Base-by-base conservation (phyloP, 2,329 filamentous ascomycete species). In the Sclerotinia subarctica region DNA sequence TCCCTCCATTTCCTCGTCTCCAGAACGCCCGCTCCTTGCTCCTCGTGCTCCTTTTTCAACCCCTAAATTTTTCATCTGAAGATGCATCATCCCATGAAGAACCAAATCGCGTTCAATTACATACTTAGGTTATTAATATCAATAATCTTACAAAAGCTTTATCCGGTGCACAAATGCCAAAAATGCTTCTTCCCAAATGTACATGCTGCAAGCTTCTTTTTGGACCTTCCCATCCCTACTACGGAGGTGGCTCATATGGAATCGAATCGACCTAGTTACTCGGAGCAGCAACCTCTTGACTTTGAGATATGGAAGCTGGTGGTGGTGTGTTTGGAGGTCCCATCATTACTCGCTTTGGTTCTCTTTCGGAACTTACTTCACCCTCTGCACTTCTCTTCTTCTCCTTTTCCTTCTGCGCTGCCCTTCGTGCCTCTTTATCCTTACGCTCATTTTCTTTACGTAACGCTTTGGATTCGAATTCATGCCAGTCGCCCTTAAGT, bases 381-480 rank as follows among this genome's bases (percentile, higher is more conserved):
- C 68, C 68, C 32, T 74, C 75, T n/a, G 72, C 65, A 21, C 69
- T 69, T 46, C 74, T 69, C 65, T 76, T 77, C 66, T 74, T 77
- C 47, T 77, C 75, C 44, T 73, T 73, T 56, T 77, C 74, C 64
- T 77, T 76, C 63, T 76, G 73, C 5, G 73, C 71, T 65, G 71
- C 65, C 47, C 75, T 71, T n/a, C 75, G 70, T 17, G 75, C 74
- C 63, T 78, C 77, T 71, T 77, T 78, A 69, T 89, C 86, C 68
- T 81, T 80, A 66, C 87, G 86, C 78, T 95, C 92, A 74, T 93
- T 94, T 78, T 97, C 94, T 73, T 95, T 95, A 44, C 95, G 86
- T 35, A 97, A 83, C 21, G 93, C 94, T 81, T 99, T 99, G 67
- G 93, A 96, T 81, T 99, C 95, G 75, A 98, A 97, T 78, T 99